Conservation (phyloP, 768 basidiomycete species). For the Cubamyces sp. region DNA sequence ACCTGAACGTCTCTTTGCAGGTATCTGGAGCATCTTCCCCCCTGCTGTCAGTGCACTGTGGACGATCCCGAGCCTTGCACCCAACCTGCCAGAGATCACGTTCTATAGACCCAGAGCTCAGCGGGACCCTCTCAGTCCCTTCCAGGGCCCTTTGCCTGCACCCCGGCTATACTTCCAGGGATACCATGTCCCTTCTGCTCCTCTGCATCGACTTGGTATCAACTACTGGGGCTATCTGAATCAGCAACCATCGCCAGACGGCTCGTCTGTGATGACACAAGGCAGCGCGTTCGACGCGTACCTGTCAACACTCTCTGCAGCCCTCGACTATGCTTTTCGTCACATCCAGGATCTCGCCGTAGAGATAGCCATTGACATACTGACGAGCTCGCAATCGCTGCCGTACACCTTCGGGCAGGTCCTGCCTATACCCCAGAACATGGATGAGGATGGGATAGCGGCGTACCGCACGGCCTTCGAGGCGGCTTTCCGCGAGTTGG, state of each 20-base stretch:
- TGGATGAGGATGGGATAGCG: neutral
- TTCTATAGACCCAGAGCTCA: slow-evolving; percentile 1
- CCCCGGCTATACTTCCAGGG: slow-evolving; percentile 10
- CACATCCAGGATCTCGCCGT: slow-evolving; percentile 8
- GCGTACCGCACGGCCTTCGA: slow-evolving; percentile 15
- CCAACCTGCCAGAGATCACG: neutral
- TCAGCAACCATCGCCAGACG: neutral
- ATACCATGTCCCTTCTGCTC: neutral
- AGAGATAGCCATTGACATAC: slow-evolving; percentile 15
- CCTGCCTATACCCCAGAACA: neutral
- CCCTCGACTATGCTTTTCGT: slow-evolving; percentile 3
- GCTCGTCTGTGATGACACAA: neutral
- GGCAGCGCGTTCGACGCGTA: slow-evolving; percentile 5
- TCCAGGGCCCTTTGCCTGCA: neutral
- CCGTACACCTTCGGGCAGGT: neutral
- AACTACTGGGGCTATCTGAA: slow-evolving; percentile 9
- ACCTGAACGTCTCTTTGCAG: slow-evolving; percentile 5
- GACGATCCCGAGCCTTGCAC: neutral
- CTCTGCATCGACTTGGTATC: neutral
- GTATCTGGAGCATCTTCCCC: slow-evolving; percentile 2
- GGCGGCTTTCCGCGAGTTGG: slow-evolving; percentile 3
- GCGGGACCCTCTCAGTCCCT: neutral
- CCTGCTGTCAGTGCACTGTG: neutral
- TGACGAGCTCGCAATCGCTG: neutral
- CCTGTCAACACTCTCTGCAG: neutral